Percentiles rank a stretch among this genome's conserved stretches.
phyloP scores from a whole-genome alignment of 2,329 filamentous ascomycete species.

The Sporothrix luriei region DNA sequence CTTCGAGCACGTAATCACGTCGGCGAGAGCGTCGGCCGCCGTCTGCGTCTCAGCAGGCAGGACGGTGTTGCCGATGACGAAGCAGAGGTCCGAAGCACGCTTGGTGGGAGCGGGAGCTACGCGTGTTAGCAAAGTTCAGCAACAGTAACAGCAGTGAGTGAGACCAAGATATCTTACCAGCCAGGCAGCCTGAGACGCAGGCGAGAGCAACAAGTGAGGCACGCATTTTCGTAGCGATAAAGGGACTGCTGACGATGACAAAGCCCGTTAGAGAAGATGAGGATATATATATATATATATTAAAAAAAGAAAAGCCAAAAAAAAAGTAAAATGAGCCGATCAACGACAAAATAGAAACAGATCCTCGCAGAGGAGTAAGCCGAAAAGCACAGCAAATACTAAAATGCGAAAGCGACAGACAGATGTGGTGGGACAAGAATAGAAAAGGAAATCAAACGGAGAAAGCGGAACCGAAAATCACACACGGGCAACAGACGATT shows the following conservation, averaged over 20 bases:
- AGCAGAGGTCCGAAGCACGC: conserved; percentile 47
- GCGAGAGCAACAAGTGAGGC: conserved; percentile 31
- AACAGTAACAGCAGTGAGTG: not conserved
- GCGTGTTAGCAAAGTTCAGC: not conserved
- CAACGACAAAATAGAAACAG: conserved; percentile 33
- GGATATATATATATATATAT: not conserved
- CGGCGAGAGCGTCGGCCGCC: conserved; percentile 48
- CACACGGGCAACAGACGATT: not conserved
- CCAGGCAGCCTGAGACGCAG: conserved; percentile 32
- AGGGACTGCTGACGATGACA: too few relatives aligned
- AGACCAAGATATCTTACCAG: conserved; percentile 21
- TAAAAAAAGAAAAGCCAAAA: not conserved
- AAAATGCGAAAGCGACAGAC: conserved; percentile 13
- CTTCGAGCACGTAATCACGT: conserved; percentile 54
- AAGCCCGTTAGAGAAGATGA: too few relatives aligned
- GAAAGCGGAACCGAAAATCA: conserved; percentile 18
- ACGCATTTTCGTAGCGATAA: conserved; percentile 32
- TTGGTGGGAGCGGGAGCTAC: conserved; percentile 17
- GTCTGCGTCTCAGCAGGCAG: conserved; percentile 56
- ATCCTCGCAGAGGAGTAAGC: conserved; percentile 26
- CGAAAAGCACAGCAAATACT: not conserved
- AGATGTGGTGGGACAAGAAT: not conserved
- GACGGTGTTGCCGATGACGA: conserved; percentile 54
- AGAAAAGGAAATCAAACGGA: conserved; percentile 15
- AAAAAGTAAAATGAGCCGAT: conserved; percentile 22